These are phyloP conservation scores for Hypoxylon sp. DNA, from an alignment of 2,329 filamentous ascomycete species.

Conservation along the genomic window DNA sequence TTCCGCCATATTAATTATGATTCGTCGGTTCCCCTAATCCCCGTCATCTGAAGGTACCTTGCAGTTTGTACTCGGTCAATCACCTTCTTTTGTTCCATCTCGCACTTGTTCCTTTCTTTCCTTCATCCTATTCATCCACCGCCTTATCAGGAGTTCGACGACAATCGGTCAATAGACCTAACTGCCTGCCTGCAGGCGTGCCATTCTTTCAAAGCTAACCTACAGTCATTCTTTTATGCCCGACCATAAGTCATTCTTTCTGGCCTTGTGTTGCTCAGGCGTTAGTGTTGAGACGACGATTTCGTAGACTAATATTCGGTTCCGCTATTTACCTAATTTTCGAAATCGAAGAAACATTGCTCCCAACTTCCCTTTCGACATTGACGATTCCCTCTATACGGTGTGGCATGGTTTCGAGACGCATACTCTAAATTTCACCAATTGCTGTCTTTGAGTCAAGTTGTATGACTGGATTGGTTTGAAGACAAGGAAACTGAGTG, in stretches of 20 bases:
- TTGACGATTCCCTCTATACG: constrained; percentile 12
- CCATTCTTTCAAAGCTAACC: constrained; percentile 67
- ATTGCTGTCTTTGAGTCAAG: neutral
- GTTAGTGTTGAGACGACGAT: constrained; percentile 44
- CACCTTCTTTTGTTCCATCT: constrained; percentile 46
- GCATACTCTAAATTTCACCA: neutral
- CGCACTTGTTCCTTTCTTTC: constrained; percentile 50
- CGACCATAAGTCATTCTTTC: constrained; percentile 51
- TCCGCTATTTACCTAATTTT: constrained; percentile 30
- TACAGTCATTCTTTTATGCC: constrained; percentile 59
- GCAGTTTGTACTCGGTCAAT: constrained; percentile 45
- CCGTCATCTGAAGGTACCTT: constrained; percentile 35
- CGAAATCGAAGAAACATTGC: constrained; percentile 29
- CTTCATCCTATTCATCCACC: constrained; percentile 51
- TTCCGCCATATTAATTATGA: constrained; percentile 54
- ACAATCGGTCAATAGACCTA: constrained; percentile 56
- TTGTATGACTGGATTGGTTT: constrained; percentile 2
- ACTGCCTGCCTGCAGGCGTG: constrained; percentile 71
- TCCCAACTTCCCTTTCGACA: constrained; percentile 17
- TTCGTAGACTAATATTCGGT: constrained; percentile 39
- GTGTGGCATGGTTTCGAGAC: constrained; percentile 10
- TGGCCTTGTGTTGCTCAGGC: constrained; percentile 36
- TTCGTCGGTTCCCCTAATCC: constrained; percentile 52
- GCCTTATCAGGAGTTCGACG: constrained; percentile 53
- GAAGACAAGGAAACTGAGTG: constrained; percentile 30